Evolutionary conservation across 257 asterid species (phyloP), one percentile per base, ranked within the genome.

Genomic region (Nicotiana undulata): DNA sequence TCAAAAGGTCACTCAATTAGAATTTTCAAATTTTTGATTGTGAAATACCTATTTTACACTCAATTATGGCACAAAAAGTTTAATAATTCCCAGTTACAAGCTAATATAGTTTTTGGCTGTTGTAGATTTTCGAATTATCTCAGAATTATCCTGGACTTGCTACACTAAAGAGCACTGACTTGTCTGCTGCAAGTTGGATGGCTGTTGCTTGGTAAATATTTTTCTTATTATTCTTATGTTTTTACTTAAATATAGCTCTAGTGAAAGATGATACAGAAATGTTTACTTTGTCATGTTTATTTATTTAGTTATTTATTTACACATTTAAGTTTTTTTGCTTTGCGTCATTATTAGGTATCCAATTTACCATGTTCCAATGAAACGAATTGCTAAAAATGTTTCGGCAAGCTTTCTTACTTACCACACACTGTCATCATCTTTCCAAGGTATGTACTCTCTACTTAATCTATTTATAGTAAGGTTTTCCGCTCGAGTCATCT

Each of bases 151-250:
- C 93, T 1, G 92, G 94, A 63, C 89, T 94, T 32, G 58, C 85
- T 90, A 83, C 95, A 6, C 82, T 94, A 83, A 90, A 88, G 87
- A 94, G 91, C 76, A 92, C 90, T 5, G 97, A 92, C 80, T 91
- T 94, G 79, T 92, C 97, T 58, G 97, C 98, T 1, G 97, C 98
- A 28, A 91, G 97, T 87, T 94, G 98, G 98, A 89, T 94, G 94
- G 94, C 98, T 0, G 84, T 92, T 67, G 93, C 94, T 49, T 94
- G 98, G 98, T 93, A 85, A 51, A 88, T 76, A 22, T 40, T 70
- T 1, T 22, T 70, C 58, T 70, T 70, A 24, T 15, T 70, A 70
- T 32, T 22, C 34, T 70, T 13, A 72, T 46, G 15, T 6, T 15
- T 46, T 74, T 76, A 77, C 81, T 17, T 77, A 13, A n/a, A 59